Evolutionary conservation across 352 stramenopile genomes (phyloP).

Genomic region (Pythium biforme): DNA sequence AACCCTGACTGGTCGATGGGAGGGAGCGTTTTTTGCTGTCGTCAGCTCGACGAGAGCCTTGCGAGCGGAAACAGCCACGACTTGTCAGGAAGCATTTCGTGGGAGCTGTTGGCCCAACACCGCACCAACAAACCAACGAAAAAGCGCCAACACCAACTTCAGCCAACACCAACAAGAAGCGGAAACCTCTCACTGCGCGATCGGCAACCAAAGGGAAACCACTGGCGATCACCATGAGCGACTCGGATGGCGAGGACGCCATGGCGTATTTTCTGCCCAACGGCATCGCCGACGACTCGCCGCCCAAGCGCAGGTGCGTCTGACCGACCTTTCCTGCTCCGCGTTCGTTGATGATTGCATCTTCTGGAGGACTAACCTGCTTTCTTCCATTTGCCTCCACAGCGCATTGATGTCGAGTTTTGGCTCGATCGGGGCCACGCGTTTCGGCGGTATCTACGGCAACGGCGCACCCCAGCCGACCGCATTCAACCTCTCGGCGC

Average conservation of each 20-base stretch:
- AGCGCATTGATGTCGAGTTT: conserved; percentile 21
- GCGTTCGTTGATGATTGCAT: conserved; percentile 11
- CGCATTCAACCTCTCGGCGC: not conserved
- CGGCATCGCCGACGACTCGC: conserved; percentile 81
- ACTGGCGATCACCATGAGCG: conserved; percentile 24
- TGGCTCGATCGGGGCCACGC: conserved; percentile 23
- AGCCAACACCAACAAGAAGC: not conserved
- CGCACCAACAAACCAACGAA: conserved; percentile 8
- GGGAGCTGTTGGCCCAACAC: not conserved
- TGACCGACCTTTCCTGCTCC: not conserved
- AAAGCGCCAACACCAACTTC: not conserved
- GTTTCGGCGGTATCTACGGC: conserved; percentile 18
- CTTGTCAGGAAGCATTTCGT: not conserved
- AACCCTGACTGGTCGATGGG: conserved; percentile 4
- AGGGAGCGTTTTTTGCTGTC: conserved; percentile 3
- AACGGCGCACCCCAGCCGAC: not conserved
- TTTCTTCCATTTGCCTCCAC: not conserved
- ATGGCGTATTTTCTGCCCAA: conserved; percentile 86
- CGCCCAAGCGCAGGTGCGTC: conserved; percentile 59
- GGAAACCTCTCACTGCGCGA: too few relatives aligned
- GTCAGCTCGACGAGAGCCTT: not conserved
- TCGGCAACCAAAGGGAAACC: not conserved
- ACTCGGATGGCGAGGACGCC: conserved; percentile 57
- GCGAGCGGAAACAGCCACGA: conserved; percentile 13
- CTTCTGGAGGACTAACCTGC: not conserved